Evolutionary conservation across 345 rosid genomes (phyloP).

Genomic region (Trapa incisa): DNA sequence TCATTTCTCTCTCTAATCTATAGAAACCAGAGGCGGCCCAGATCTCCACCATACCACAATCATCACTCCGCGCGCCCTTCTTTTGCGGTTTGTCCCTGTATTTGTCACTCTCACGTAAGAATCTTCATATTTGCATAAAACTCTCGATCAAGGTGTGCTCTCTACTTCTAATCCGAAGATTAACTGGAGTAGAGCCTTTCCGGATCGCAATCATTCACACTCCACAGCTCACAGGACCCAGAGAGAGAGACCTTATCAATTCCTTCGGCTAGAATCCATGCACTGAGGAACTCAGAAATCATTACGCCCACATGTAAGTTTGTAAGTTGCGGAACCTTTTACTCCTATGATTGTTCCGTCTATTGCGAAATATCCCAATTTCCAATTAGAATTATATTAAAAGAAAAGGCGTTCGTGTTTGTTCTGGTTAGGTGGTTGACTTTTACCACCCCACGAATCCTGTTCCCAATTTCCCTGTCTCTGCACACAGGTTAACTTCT

Average conservation of each 20-base stretch:
- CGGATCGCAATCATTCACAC: conserved; percentile 5
- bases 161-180: neutral
- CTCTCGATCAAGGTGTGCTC: neutral
- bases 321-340: neutral
- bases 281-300: neutral
- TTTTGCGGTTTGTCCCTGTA: neutral
- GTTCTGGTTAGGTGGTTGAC: neutral
- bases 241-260: neutral
- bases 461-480: neutral
- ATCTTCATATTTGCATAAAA: neutral
- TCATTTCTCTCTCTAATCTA: neutral
- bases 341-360: neutral
- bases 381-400: neutral
- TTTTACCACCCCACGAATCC: neutral
- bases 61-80: neutral
- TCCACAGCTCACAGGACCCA: neutral
- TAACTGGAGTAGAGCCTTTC: conserved; percentile 7
- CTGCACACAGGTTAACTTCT: neutral
- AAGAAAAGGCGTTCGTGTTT: neutral
- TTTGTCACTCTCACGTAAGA: neutral
- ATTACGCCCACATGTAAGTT: neutral
- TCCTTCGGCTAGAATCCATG: neutral
- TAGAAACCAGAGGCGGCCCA: neutral
- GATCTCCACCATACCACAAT: conserved; percentile 7
- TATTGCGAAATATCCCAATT: neutral